Evolutionary conservation across 106 monocot species (phyloP).

Genomic region (Platanthera guangdongensis): DNA sequence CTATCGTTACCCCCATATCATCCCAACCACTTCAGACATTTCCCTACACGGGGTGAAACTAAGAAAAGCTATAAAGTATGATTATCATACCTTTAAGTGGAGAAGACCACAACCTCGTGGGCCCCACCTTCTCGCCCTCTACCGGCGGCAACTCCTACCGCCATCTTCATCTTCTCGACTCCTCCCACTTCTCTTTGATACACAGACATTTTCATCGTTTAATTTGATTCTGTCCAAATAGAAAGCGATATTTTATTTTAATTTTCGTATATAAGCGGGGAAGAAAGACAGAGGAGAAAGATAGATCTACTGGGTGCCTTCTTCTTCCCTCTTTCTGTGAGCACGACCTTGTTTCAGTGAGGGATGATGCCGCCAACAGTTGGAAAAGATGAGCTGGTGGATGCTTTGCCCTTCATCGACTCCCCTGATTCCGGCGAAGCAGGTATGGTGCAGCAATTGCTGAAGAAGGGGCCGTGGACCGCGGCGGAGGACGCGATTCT

Average conservation of each 20-base stretch:
- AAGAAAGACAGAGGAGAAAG: neutral
- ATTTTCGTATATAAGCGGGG: neutral
- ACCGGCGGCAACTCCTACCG: neutral
- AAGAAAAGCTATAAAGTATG: no score
- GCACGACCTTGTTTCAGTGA: neutral
- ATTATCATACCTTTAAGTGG: neutral
- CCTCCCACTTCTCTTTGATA: neutral
- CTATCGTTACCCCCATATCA: no score
- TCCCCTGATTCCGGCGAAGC: neutral
- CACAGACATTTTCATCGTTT: neutral
- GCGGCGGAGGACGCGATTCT: conserved; percentile 41
- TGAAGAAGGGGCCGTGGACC: conserved; percentile 12
- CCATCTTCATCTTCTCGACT: neutral
- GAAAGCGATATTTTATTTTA: neutral
- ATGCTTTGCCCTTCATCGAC: no score
- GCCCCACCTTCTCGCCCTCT: neutral
- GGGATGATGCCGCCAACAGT: neutral
- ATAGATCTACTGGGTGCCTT: neutral
- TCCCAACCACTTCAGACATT: no score
- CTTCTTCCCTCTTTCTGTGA: neutral
- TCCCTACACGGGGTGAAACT: no score
- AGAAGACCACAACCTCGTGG: neutral
- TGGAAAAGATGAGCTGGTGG: neutral
- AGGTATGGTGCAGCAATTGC: neutral
- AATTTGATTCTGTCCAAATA: neutral